These are phyloP conservation scores for Tympanopsis confertula DNA, from an alignment of 2,329 filamentous ascomycete genomes.

Conservation along the genomic window DNA sequence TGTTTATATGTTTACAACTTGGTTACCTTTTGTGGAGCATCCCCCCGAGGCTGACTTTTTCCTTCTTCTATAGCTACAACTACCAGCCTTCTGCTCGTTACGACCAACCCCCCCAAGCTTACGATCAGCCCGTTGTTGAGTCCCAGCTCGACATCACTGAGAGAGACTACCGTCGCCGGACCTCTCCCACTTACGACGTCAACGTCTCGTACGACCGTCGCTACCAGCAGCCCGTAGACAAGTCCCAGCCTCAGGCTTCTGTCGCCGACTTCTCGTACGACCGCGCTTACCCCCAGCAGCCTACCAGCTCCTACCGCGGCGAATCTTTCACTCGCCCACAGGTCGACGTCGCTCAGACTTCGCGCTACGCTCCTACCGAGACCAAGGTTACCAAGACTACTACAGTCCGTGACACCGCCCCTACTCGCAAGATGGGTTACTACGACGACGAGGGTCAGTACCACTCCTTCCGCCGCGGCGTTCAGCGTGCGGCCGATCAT, in stretches of 20 bases:
- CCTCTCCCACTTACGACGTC: conserved; percentile 34
- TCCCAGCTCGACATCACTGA: conserved; percentile 51
- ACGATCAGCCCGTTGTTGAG: conserved; percentile 31
- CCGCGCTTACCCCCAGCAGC: neutral
- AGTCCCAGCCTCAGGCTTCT: neutral
- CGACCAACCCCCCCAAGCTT: too few species aligned
- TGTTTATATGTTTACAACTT: too few species aligned
- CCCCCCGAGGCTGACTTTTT: too few species aligned
- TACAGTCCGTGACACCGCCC: conserved; percentile 19
- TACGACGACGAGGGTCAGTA: conserved; percentile 53
- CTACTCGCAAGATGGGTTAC: conserved; percentile 50
- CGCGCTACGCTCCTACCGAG: conserved; percentile 7
- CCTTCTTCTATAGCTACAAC: too few species aligned
- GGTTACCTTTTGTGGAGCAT: too few species aligned
- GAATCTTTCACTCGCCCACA: neutral
- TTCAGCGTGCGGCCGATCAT: conserved; percentile 46
- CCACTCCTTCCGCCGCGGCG: conserved; percentile 43
- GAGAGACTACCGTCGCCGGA: conserved; percentile 53
- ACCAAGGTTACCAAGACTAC: conserved; percentile 10
- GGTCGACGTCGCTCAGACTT: neutral
- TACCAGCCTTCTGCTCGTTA: too few species aligned
- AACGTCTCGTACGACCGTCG: neutral
- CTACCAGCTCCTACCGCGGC: neutral
- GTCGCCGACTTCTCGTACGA: neutral
- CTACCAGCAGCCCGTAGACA: neutral